Evolutionary conservation across 2,329 filamentous ascomycete species (phyloP).

Genomic region (Grosmannia clavigera): DNA sequence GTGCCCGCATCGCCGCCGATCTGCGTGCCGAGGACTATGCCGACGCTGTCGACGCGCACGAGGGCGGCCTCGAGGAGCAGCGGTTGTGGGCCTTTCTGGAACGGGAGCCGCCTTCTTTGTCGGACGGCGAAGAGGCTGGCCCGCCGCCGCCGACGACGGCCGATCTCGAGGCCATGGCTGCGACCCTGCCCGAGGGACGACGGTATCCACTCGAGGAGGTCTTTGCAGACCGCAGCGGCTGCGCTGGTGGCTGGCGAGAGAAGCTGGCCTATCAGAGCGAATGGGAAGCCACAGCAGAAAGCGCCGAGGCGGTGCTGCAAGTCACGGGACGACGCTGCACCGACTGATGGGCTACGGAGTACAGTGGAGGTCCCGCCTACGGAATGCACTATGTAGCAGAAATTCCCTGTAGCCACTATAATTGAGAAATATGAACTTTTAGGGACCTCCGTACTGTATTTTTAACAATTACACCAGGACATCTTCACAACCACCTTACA

Average conservation of each 20-base stretch:
- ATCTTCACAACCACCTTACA: background rate
- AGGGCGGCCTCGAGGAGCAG: constrained; percentile 28
- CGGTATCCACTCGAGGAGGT: constrained; percentile 21
- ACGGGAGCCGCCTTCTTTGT: constrained; percentile 21
- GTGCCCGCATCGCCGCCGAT: constrained; percentile 27
- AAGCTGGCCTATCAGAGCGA: constrained; percentile 24
- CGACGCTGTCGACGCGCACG: constrained; percentile 27
- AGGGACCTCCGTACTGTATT: too few relatives aligned
- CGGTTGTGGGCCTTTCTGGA: constrained; percentile 33
- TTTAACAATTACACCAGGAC: too few relatives aligned
- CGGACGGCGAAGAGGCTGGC: constrained; percentile 10
- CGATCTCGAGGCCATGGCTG: too few relatives aligned
- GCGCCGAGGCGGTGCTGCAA: background rate
- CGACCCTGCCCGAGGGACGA: background rate
- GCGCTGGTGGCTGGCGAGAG: constrained; percentile 24
- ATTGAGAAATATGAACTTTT: too few relatives aligned
- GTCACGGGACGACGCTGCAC: background rate
- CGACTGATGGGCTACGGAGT: too few relatives aligned
- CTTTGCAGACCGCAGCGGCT: constrained; percentile 17
- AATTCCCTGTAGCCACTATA: too few relatives aligned
- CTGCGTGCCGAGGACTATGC: constrained; percentile 30
- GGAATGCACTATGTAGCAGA: too few relatives aligned
- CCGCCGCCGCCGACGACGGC: constrained; percentile 4
- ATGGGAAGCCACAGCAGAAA: constrained; percentile 24
- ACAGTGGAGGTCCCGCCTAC: too few relatives aligned